Evolutionary conservation across 2,329 filamentous ascomycete genomes (phyloP).

Genomic region (Nigrospora sphaerica): DNA sequence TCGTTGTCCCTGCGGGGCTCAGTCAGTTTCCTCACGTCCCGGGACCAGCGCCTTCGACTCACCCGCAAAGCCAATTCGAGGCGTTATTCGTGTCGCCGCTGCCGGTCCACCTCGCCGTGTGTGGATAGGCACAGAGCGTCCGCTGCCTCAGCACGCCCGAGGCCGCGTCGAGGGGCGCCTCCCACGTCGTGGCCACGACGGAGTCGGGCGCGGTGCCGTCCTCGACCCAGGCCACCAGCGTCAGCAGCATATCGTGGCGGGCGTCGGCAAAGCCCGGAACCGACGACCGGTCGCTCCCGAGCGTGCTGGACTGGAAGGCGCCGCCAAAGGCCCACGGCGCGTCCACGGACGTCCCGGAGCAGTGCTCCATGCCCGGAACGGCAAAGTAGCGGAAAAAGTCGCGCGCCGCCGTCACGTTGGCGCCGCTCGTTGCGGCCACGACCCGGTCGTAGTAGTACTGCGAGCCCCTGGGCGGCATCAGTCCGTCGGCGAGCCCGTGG

Average conservation of each 20-base stretch:
- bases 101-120: conserved; percentile 26
- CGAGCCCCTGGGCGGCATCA: conserved; percentile 29
- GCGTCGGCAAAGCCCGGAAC: conserved; percentile 27
- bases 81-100: conserved; percentile 23
- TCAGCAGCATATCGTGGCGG: conserved; percentile 28
- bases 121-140: conserved; percentile 35
- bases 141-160: conserved; percentile 34
- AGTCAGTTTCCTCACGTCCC: too few species aligned
- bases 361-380: conserved; percentile 49
- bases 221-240: conserved; percentile 30
- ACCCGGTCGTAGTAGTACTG: conserved; percentile 25
- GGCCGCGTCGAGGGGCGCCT: conserved; percentile 11
- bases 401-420: conserved; percentile 25
- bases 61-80: conserved; percentile 26
- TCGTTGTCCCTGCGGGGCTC: too few species aligned
- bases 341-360: conserved; percentile 23
- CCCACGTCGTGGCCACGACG: conserved; percentile 28
- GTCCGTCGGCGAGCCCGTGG: conserved; percentile 34
- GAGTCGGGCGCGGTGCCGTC: conserved; percentile 20
- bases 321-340: conserved; percentile 33
- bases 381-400: conserved; percentile 45
- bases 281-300: conserved; percentile 22
- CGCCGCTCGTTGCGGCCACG: conserved; percentile 15
- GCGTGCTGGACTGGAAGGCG: conserved; percentile 16
- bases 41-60: conserved; percentile 4